Evolutionary conservation across 768 basidiomycete species (phyloP), one percentile per base, ranked within the genome.

Genomic region (Pleurotus cornucopiae): DNA sequence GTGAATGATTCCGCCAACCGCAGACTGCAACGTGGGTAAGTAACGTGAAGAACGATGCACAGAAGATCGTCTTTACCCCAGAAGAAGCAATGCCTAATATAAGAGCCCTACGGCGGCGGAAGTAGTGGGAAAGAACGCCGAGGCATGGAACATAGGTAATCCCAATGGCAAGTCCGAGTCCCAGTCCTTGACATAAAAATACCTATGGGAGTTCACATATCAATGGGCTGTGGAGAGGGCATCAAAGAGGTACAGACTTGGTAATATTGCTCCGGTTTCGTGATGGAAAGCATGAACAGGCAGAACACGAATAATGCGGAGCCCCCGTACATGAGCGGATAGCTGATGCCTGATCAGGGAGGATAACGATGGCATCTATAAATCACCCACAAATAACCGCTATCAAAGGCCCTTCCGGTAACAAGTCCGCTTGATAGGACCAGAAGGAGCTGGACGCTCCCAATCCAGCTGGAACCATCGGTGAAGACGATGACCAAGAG

Each of bases 1-100:
- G 56, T 85, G 83, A 6, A 87, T 62, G 20, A 81, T 73, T 9
- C 82, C 84, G 2, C 86, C 86, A 12, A 84, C 63, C 14, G 79
- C 82, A n/a, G 83, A 75, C 5, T 76, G 75, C 74, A 77, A 57
- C 52, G 58, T 38, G 14, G 34, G 53, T 74, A 69, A 60, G 57
- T 49, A 52, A 43, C 13, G 57, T 51, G 45, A 69, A 57, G 62
- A n/a, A 62, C 26, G 3, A 49, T 44, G 5, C 58, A 43, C 47
- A 60, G 60, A 25, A 63, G 43, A 30, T 61, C 63, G 16, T 11
- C n/a, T 58, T 56, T 69, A 67, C 73, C 4, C 79, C 81, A 2
- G 80, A 74, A 1, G 75, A 73, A 16, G 74, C 77, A 46, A 85
- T 68, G 18, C 81, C 76, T 65, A 79, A 79, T 0, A 79, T 81